Conservation (phyloP, 2,329 filamentous ascomycete genomes). For the Aspergillus sp. region DNA sequence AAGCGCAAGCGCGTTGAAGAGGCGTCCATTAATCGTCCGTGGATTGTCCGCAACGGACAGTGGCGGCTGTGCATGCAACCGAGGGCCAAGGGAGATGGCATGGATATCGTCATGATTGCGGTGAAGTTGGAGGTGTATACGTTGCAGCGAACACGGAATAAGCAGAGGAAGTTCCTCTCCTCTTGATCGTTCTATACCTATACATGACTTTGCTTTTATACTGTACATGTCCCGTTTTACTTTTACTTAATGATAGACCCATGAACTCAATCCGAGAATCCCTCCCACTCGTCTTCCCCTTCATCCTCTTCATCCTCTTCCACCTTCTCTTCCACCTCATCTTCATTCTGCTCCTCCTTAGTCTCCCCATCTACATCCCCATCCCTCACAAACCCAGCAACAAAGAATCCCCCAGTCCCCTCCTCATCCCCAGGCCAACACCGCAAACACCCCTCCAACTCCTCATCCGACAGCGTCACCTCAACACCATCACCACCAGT, state of each 20-base stretch:
- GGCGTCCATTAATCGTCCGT: slow-evolving; percentile 38
- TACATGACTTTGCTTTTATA: slow-evolving; percentile 3
- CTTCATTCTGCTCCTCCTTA: slow-evolving; percentile 20
- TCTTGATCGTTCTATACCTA: slow-evolving; percentile 5
- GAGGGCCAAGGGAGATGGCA: slow-evolving; percentile 45
- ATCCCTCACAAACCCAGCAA: slow-evolving; percentile 78
- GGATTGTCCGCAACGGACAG: slow-evolving; percentile 68
- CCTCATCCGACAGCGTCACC: slow-evolving; percentile 48
- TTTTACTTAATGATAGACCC: background rate
- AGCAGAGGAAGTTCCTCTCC: slow-evolving; percentile 62
- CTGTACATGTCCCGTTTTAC: background rate
- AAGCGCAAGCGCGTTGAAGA: slow-evolving; percentile 22
- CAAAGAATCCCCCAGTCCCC: slow-evolving; percentile 94
- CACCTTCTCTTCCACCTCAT: slow-evolving; percentile 22
- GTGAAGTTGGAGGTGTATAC: slow-evolving; percentile 75
- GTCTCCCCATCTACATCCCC: slow-evolving; percentile 19
- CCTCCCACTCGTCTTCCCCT: slow-evolving; percentile 47
- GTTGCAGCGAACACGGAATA: slow-evolving; percentile 67
- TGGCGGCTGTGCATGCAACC: slow-evolving; percentile 70
- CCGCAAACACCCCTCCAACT: slow-evolving; percentile 72
- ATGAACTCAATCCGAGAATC: slow-evolving; percentile 41
- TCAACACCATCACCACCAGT: slow-evolving; percentile 13
- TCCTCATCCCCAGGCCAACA: slow-evolving; percentile 78
- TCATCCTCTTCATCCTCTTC: slow-evolving; percentile 28
- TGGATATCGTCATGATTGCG: slow-evolving; percentile 72